Conservation (phyloP, 2,329 filamentous ascomycete species). For the Dothistroma septosporum region DNA sequence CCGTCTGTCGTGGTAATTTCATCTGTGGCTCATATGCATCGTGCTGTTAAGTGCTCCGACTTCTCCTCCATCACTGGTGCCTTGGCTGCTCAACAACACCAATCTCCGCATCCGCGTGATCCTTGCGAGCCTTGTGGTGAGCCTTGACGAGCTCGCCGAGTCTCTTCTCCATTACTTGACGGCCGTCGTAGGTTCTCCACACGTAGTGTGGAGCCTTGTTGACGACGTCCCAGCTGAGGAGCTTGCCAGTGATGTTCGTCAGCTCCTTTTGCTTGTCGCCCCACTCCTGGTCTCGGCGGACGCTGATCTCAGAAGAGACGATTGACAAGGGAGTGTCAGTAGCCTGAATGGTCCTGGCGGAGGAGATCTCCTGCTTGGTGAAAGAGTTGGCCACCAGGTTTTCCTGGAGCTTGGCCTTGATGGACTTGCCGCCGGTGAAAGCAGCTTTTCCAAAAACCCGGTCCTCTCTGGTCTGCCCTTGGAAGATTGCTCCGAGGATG, state of each 20-base stretch:
- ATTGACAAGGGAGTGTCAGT: conserved; percentile 72
- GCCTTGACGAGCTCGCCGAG: conserved; percentile 62
- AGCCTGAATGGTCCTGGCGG: conserved; percentile 73
- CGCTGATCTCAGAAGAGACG: conserved; percentile 73
- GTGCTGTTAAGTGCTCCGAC: not conserved
- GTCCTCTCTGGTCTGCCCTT: conserved; percentile 73
- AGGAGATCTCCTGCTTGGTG: conserved; percentile 75
- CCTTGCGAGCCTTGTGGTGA: conserved; percentile 15
- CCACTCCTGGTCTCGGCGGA: conserved; percentile 68
- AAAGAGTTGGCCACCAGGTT: conserved; percentile 81
- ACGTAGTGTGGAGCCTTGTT: conserved; percentile 79
- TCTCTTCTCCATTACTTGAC: conserved; percentile 72
- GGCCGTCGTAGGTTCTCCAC: conserved; percentile 71
- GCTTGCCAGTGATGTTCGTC: conserved; percentile 71
- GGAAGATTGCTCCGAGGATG: conserved; percentile 74
- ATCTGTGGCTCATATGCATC: conserved; percentile 6
- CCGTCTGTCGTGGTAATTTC: not conserved
- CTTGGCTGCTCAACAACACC: not conserved
- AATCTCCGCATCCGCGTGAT: conserved; percentile 3
- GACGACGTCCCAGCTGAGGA: conserved; percentile 82
- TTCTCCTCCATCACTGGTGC: not conserved
- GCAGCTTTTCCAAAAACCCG: conserved; percentile 77
- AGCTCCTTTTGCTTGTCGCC: conserved; percentile 79
- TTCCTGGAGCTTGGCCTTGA: conserved; percentile 91
- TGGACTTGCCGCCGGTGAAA: conserved; percentile 74